Base-by-base conservation (phyloP, 2,329 filamentous ascomycete genomes). In the Cladosporium sp. region DNA sequence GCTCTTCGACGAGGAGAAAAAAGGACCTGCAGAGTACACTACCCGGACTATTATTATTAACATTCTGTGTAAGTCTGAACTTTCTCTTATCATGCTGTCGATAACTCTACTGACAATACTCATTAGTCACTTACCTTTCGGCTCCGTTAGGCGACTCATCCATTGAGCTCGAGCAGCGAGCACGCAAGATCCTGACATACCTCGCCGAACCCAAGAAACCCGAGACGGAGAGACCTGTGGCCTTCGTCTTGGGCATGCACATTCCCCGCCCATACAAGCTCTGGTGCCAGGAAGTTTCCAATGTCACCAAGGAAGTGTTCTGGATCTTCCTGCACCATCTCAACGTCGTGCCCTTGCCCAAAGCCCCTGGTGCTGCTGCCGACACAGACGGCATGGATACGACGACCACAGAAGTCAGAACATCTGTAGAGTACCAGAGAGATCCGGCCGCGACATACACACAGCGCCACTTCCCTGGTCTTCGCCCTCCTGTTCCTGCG, bases 241-340 rank as follows among this genome's bases (percentile, higher is more conserved):
- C 86, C 2, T 97, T 97, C 70, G 91, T 97, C 47, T 77, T 93
- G 20, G 89, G 92, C 60, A 97, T 97, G 85, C 88, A 89, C 65
- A 86, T 87, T 35, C 84, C 91, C 50, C 84, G 93, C 0, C 93
- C 93, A 0, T 99, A 97, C 73, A 88, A 91, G 34, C 83, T 96
- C 2, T 99, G 93, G 93, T 91, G 88, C 75, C 94, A 92, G 73
- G 94, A 99, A 74, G 85, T 93, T 17, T 87, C 87, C 59, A 92
- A 89, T 66, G 93, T 97, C 48, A 96, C 92, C 40, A 97, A 97
- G 73, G 93, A 99, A 72, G 93, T 97, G 25, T 99, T 99, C 71
- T 99, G 93, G 93, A 97, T 97, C 70, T 99, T 97, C 76, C 80
- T 97, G 55, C 93, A 97, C 74, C 89, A 96, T 65, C 80, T 96